Percentiles rank a stretch among this genome's conserved stretches.
Evolutionary conservation across 345 rosid species (phyloP).

Genomic region (Acer saccharum): DNA sequence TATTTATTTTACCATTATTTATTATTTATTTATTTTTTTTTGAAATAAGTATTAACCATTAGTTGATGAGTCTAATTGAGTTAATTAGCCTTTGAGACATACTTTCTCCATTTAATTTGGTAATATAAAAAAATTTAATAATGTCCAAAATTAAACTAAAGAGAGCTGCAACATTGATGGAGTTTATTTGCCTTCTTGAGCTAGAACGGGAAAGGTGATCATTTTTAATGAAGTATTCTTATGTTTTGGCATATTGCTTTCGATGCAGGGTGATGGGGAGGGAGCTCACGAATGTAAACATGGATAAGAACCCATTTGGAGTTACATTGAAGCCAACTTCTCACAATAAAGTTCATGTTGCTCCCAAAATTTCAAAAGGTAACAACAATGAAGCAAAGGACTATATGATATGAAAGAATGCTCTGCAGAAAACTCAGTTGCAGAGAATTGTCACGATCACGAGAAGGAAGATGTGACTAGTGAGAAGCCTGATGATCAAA

Average conservation of each 20-base stretch:
- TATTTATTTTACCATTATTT: too few relatives aligned
- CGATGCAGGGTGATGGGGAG: slow-evolving; percentile 78
- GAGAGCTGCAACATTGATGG: too few relatives aligned
- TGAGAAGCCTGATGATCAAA: slow-evolving; percentile 39
- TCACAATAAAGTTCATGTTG: slow-evolving; percentile 41
- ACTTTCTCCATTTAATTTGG: too few relatives aligned
- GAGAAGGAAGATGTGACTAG: slow-evolving; percentile 40
- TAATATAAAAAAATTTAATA: too few relatives aligned
- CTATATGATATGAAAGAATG: slow-evolving; percentile 61
- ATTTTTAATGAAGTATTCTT: slow-evolving; percentile 14
- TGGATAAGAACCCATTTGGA: slow-evolving; percentile 63
- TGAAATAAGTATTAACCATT: too few relatives aligned
- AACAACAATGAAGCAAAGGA: slow-evolving; percentile 40
- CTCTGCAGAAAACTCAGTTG: slow-evolving; percentile 32
- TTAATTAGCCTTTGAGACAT: too few relatives aligned
- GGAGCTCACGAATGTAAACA: slow-evolving; percentile 55
- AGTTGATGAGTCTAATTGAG: too few relatives aligned
- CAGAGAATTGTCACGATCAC: slow-evolving; percentile 37
- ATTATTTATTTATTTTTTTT: too few relatives aligned
- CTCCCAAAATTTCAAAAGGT: slow-evolving; percentile 53
- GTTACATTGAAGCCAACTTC: slow-evolving; percentile 33
- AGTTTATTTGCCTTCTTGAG: not conserved
- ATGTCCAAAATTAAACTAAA: too few relatives aligned
- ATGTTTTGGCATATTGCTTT: slow-evolving; percentile 6
- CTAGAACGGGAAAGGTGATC: not conserved